Conservation (phyloP, 129 eudicot species). For the Cynara cardunculus region DNA sequence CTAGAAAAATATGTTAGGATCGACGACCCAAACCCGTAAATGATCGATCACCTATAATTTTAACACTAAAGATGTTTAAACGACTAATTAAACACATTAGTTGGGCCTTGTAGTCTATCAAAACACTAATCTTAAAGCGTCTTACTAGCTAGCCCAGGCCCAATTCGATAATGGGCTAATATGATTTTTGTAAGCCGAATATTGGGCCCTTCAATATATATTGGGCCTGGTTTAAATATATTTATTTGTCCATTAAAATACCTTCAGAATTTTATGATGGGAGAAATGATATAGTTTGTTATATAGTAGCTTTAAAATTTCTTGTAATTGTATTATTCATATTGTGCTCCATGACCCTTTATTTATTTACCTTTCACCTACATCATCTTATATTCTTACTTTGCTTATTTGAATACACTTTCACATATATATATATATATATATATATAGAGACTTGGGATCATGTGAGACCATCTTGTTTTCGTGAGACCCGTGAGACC, state of each 20-base stretch:
- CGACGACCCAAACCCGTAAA: too few relatives aligned
- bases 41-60: too few relatives aligned
- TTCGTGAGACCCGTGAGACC: too few relatives aligned
- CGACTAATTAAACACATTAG: not conserved
- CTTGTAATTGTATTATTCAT: too few relatives aligned
- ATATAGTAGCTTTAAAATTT: not conserved
- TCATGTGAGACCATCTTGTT: too few relatives aligned
- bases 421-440: too few relatives aligned
- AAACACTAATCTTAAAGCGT: not conserved
- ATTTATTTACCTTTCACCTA: too few relatives aligned
- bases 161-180: not conserved
- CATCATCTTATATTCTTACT: too few relatives aligned
- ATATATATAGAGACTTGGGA: too few relatives aligned
- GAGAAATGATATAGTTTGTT: not conserved
- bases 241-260: not conserved
- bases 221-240: not conserved
- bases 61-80: not conserved
- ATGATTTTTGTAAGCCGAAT: not conserved
- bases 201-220: not conserved
- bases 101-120: not conserved
- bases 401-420: not conserved
- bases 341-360: not conserved
- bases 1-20: too few relatives aligned
- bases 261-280: not conserved
- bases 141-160: not conserved